Evolutionary conservation across 1,284 basidiomycete species (phyloP), one percentile per base, ranked within the genome.

Genomic region (Neotropicomus parvogracilis): DNA sequence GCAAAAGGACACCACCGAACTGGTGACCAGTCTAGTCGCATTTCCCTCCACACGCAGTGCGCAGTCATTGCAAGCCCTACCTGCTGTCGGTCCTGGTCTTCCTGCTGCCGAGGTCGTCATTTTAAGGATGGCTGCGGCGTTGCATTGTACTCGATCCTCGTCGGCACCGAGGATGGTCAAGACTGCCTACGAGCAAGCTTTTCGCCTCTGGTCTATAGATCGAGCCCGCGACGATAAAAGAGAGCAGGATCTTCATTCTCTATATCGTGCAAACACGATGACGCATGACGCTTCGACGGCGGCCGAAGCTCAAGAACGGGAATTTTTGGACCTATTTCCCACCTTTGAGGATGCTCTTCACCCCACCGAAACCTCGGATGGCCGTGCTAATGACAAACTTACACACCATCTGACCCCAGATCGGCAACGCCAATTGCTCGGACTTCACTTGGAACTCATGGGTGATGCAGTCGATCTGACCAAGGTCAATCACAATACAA

Each of bases 321-420:
- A 97, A 60, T 91, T 97, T 63, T 70, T 81, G 20, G 69, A 77
- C 3, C 67, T 97, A 39, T 97, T 98, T 68, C 93, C 95, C 2
- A 81, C 83, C 17, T 97, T 87, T 60, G 86, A 85, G 37, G 78
- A 86, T 46, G 76, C 77, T 20, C 67, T 86, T 11, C 70, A 75
- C 19, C 53, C 62, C 41, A 27, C 40, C 2, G 49, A 50, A 54
- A 59, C 16, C 59, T 52, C 19, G 11, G 63, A 31, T 38, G 41
- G 26, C 10, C 43, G 41, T 27, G 11, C 26, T 21, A 33, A 19
- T 6, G 29, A 52, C 31, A 55, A 59, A 20, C 49, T 48, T 36
- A 6, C n/a, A 7, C 42, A 57, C 31, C 47, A 65, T 44, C 36
- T 65, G 24, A 54, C 50, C 29, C 44, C 42, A 0, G 52, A 56